phyloP scores from a whole-genome alignment of 2,329 filamentous ascomycete genomes.

The Thelonectria olida region DNA sequence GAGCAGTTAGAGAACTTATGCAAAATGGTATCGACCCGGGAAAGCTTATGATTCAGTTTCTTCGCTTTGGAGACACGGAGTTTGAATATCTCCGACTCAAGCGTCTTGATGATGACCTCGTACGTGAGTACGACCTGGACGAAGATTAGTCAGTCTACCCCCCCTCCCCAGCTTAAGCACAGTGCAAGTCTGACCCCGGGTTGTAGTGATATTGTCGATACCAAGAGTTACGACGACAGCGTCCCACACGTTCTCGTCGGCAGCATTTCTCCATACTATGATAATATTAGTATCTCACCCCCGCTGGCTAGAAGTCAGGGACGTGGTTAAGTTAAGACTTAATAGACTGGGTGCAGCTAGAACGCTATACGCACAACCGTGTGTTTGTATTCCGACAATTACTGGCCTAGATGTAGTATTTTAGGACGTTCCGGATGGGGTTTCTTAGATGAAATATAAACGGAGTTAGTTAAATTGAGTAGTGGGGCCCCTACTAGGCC shows the following conservation, averaged over 20 bases:
- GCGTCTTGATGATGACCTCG: constrained; percentile 6
- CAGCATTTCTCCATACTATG: too few relatives aligned
- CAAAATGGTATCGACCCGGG: neutral
- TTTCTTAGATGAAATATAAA: too few relatives aligned
- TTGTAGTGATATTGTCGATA: constrained; percentile 16
- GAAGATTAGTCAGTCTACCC: neutral
- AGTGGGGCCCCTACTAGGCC: too few relatives aligned
- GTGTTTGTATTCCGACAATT: too few relatives aligned
- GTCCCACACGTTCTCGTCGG: constrained; percentile 9
- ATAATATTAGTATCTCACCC: too few relatives aligned
- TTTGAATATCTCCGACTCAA: neutral
- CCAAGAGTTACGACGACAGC: neutral
- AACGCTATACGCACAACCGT: too few relatives aligned
- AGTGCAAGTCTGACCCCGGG: neutral
- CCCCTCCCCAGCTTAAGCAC: neutral
- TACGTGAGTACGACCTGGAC: neutral
- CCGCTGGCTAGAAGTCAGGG: too few relatives aligned
- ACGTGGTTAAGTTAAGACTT: too few relatives aligned
- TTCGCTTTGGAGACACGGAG: neutral
- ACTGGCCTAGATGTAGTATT: too few relatives aligned
- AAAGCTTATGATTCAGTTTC: constrained; percentile 21
- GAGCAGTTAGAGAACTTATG: neutral
- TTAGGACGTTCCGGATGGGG: too few relatives aligned
- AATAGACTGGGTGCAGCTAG: too few relatives aligned
- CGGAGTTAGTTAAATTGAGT: too few relatives aligned